Evolutionary conservation across 768 basidiomycete species (phyloP).

Genomic region (Lyophyllum shimeji): DNA sequence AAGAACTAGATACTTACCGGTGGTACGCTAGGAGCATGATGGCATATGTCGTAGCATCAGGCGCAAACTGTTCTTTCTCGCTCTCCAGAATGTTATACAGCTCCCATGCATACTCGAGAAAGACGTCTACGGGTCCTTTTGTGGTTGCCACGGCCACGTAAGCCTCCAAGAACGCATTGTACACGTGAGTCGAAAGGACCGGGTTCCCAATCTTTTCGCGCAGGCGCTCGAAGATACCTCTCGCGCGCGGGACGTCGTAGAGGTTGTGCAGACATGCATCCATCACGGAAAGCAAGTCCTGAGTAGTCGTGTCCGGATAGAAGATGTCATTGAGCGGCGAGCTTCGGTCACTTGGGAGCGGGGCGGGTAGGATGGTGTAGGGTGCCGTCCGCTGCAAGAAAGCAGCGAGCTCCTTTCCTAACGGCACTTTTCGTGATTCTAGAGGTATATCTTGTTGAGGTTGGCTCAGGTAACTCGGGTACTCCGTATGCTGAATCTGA

Average conservation of each 20-base stretch:
- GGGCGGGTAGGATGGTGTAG: constrained; percentile 66
- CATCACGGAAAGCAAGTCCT: constrained; percentile 76
- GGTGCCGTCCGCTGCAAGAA: constrained; percentile 49
- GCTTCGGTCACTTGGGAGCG: constrained; percentile 50
- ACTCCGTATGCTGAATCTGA: constrained; percentile 35
- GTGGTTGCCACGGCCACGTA: constrained; percentile 58
- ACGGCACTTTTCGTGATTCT: constrained; percentile 1
- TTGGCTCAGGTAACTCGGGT: constrained; percentile 32
- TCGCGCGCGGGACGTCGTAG: constrained; percentile 77
- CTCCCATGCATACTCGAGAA: constrained; percentile 63
- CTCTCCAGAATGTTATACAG: constrained; percentile 60
- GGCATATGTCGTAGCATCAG: constrained; percentile 65
- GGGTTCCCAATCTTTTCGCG: constrained; percentile 34
- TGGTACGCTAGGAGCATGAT: constrained; percentile 61
- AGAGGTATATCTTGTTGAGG: constrained; percentile 7
- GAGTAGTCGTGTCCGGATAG: constrained; percentile 64
- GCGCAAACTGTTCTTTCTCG: constrained; percentile 42
- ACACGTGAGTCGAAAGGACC: constrained; percentile 45
- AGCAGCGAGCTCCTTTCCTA: constrained; percentile 39
- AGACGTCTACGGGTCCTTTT: constrained; percentile 47
- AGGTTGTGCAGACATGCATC: constrained; percentile 78
- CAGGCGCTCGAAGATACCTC: constrained; percentile 66
- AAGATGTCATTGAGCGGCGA: constrained; percentile 45
- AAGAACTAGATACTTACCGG: constrained; percentile 36
- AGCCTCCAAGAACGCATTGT: constrained; percentile 67